Percentiles rank a stretch among this genome's conserved stretches.
Evolutionary conservation across 352 stramenopile genomes (phyloP).

Genomic region (Globisporangium iwayamae): DNA sequence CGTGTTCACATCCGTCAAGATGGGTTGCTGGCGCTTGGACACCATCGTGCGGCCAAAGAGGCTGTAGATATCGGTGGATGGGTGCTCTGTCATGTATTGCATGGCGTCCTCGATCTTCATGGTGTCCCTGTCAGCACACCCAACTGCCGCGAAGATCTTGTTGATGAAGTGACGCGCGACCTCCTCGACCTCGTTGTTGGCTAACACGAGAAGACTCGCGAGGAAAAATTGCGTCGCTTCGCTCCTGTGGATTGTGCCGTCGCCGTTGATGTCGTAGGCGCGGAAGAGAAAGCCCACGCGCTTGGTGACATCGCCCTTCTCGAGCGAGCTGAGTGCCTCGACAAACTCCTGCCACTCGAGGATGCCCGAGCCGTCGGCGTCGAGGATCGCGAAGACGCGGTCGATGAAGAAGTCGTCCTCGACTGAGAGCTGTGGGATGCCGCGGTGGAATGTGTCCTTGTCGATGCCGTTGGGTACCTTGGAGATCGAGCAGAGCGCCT

Average conservation of each 20-base stretch:
- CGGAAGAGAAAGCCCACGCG: constrained; percentile 66
- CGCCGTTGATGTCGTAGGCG: constrained; percentile 72
- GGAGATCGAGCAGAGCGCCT: constrained; percentile 63
- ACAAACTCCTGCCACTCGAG: constrained; percentile 78
- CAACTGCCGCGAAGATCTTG: constrained; percentile 57
- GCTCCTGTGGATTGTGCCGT: constrained; percentile 51
- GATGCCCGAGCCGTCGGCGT: constrained; percentile 52
- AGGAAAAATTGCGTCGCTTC: constrained; percentile 66
- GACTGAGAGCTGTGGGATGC: constrained; percentile 51
- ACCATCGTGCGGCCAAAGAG: constrained; percentile 72
- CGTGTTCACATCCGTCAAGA: neutral
- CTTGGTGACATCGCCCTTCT: constrained; percentile 51
- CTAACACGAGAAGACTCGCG: constrained; percentile 42
- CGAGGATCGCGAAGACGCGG: constrained; percentile 62
- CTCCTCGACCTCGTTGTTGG: constrained; percentile 41
- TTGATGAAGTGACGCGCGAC: constrained; percentile 56
- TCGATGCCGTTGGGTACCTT: constrained; percentile 45
- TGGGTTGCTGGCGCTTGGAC: constrained; percentile 14
- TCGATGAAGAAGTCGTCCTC: constrained; percentile 79
- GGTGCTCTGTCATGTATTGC: constrained; percentile 44
- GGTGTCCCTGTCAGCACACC: constrained; percentile 28
- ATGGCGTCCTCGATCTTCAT: constrained; percentile 48
- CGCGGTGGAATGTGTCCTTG: constrained; percentile 60
- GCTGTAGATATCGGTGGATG: constrained; percentile 48
- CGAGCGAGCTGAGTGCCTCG: constrained; percentile 55